Conservation (phyloP, 2,329 filamentous ascomycete species). For the Fusarium graminum region DNA sequence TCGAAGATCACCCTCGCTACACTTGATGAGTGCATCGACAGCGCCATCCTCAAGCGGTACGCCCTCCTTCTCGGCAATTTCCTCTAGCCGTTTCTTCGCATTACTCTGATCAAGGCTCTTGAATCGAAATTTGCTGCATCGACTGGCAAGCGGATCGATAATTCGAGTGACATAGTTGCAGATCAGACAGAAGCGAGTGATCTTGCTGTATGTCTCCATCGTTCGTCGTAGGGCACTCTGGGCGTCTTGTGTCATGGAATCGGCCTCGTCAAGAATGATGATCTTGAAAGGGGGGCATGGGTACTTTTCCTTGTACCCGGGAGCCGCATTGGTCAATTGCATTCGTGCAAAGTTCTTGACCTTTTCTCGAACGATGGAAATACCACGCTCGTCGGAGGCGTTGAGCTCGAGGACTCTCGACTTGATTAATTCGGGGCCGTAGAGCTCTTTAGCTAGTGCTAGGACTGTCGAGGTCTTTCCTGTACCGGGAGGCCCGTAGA, state of each 20-base stretch:
- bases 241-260: slow-evolving; percentile 99
- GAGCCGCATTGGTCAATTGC: slow-evolving; percentile 86
- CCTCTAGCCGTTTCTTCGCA: slow-evolving; percentile 80
- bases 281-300: slow-evolving; percentile 99
- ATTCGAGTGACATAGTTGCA: slow-evolving; percentile 99
- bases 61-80: slow-evolving; percentile 85
- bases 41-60: slow-evolving; percentile 83
- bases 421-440: slow-evolving; percentile 93
- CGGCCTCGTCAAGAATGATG: slow-evolving; percentile 96
- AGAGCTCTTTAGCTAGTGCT: slow-evolving; percentile 96
- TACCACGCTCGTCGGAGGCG: slow-evolving; percentile 97
- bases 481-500: slow-evolving; percentile 97
- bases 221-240: slow-evolving; percentile 92
- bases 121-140: slow-evolving; percentile 98
- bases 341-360: slow-evolving; percentile 98
- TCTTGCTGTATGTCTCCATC: slow-evolving; percentile 98
- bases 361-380: slow-evolving; percentile 96
- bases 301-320: slow-evolving; percentile 77
- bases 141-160: slow-evolving; percentile 92
- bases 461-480: slow-evolving; percentile 99
- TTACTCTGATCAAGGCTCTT: slow-evolving; percentile 93
- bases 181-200: slow-evolving; percentile 96
- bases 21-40: slow-evolving; percentile 84
- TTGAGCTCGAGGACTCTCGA: slow-evolving; percentile 98
- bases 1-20: slow-evolving; percentile 92